Conservation (phyloP, 208 protist species). For the Trypanosoma caninum region DNA sequence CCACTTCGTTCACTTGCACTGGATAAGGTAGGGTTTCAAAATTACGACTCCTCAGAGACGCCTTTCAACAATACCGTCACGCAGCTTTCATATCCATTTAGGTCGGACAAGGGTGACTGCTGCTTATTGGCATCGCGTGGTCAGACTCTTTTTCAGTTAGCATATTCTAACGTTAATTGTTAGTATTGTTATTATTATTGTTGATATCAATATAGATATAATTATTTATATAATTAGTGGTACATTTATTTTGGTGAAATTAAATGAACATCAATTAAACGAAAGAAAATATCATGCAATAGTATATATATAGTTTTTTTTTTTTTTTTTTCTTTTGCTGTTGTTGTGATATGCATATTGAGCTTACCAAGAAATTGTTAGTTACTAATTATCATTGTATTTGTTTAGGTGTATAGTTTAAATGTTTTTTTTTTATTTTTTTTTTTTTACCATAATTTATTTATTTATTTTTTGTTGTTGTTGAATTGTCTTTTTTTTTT, state of each 20-base stretch:
- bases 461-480: not conserved
- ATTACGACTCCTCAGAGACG: not conserved
- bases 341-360: not conserved
- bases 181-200: slow-evolving; percentile 7
- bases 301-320: not conserved
- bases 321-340: slow-evolving; percentile 1
- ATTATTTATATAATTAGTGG: not conserved
- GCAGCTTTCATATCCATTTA: slow-evolving; percentile 22
- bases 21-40: slow-evolving; percentile 32
- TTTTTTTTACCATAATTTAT: slow-evolving; percentile 1
- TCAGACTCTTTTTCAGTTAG: slow-evolving; percentile 67
- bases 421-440: not conserved
- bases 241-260: no score
- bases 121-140: slow-evolving; percentile 65
- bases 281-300: no score
- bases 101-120: slow-evolving; percentile 42
- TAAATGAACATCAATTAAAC: no score
- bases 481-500: slow-evolving; percentile 1
- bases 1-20: slow-evolving; percentile 37
- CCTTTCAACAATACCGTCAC: slow-evolving; percentile 7
- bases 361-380: not conserved
- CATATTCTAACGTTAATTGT: slow-evolving; percentile 33
- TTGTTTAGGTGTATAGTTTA: not conserved
- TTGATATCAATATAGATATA: not conserved
- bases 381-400: slow-evolving; percentile 5